Percentiles rank a stretch among this genome's conserved stretches.
phyloP scores from a whole-genome alignment of 2,329 filamentous ascomycete genomes.

The Fusarium sp. region DNA sequence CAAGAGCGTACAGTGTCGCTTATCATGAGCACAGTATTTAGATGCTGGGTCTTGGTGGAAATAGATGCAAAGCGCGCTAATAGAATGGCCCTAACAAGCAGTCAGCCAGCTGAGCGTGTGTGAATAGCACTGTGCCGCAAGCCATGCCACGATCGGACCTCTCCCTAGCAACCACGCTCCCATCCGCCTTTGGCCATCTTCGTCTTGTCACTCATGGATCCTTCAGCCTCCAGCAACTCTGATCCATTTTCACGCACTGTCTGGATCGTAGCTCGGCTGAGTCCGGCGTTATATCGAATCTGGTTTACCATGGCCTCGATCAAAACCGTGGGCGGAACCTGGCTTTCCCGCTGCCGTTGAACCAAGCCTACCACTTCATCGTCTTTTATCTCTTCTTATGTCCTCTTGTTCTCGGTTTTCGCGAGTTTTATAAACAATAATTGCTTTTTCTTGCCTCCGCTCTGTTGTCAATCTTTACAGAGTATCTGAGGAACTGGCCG shows the following conservation, averaged over 20 bases:
- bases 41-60: not conserved
- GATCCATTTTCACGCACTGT: not conserved
- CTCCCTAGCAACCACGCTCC: not conserved
- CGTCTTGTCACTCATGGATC: conserved; percentile 5
- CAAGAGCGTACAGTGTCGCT: not conserved
- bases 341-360: conserved; percentile 7
- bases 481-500: not conserved
- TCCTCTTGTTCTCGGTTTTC: not conserved
- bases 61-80: not conserved
- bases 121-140: not conserved
- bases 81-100: not conserved
- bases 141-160: not conserved
- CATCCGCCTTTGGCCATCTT: conserved; percentile 8
- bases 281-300: conserved; percentile 2
- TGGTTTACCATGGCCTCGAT: conserved; percentile 3
- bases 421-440: not conserved
- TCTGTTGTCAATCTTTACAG: not conserved
- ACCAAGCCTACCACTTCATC: not conserved
- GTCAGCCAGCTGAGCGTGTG: not conserved
- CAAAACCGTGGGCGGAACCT: conserved; percentile 5
- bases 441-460: not conserved
- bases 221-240: not conserved
- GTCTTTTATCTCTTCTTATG: not conserved
- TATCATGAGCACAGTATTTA: not conserved
- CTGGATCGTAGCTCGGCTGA: not conserved